Base-by-base conservation (phyloP, 2,329 filamentous ascomycete species). In the Neofusicoccum parvum region DNA sequence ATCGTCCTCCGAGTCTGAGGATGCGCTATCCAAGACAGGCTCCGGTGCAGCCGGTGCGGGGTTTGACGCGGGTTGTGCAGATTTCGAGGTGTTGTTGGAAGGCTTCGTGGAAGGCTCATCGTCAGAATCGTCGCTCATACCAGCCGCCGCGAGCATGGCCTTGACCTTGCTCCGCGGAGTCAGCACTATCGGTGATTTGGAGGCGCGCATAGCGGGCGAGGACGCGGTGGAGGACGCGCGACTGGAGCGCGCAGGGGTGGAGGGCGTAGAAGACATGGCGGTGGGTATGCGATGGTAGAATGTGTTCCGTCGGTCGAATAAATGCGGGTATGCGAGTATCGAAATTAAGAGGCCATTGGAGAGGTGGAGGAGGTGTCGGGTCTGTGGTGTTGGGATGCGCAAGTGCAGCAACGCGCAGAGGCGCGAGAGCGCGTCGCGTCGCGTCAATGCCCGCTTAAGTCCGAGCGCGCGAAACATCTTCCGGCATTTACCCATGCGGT, bases 1-100 rank as follows among this genome's bases (percentile, higher is more conserved):
- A 6, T 72, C 70, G 1, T 78, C 77, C 0, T 66, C 64, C 6
- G 39, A 51, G 9, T 62, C 46, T 9, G 39, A 45, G 12, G 48
- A 17, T 1, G 49, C 11, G 36, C 23, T 14, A 1, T 34, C 7
- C 14, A 10, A 5, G 10, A 12, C 37, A 6, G 54, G 34, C 15
- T 65, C 62, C n/a, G 3, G 17, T 5, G 45, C 39, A 3, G 56
- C 45, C 34, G 36, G 37, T 1, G 49, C 48, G 9, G 41, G 54
- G 6, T 39, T 64, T 43, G 62, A n/a, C 11, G 34, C 32, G 14
- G 51, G 51, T 27, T 41, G 51, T 14, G 62, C 3, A 15, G 62
- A 43, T 20, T 65, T 59, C 20, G 41, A 36, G 15, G 39, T 3
- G 11, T 3, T 23, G 27, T 59, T 46, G 3, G 41, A 59, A 27